Conservation (phyloP, 768 basidiomycete species). For the Naematelia aurantialba region DNA sequence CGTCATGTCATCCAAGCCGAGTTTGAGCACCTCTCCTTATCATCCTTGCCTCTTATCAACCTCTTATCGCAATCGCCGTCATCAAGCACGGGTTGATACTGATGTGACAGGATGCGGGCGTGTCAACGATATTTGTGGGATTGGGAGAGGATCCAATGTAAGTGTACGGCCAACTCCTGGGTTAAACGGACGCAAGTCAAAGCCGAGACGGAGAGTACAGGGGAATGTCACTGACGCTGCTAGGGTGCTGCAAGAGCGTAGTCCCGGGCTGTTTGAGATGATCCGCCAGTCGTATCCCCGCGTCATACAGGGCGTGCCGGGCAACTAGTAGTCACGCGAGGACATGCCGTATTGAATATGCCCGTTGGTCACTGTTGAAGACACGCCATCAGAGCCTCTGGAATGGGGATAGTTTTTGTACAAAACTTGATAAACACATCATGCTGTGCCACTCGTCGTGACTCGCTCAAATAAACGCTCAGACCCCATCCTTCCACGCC, state of each 20-base stretch:
- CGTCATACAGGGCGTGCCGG: conserved; percentile 63
- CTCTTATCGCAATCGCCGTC: too few species aligned
- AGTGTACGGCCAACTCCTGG: conserved; percentile 15
- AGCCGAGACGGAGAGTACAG: conserved; percentile 1
- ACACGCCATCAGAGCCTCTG: neutral
- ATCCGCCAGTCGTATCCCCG: conserved; percentile 67
- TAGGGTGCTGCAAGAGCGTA: conserved; percentile 63
- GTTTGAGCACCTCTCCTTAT: too few species aligned
- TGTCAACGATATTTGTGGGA: conserved; percentile 86
- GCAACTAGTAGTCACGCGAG: conserved; percentile 1
- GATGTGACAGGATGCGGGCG: conserved; percentile 62
- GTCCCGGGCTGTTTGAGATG: conserved; percentile 64
- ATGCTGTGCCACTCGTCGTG: too few species aligned
- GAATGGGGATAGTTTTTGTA: neutral
- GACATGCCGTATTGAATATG: too few species aligned
- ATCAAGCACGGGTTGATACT: conserved; percentile 3
- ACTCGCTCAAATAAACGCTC: too few species aligned
- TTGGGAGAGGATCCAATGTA: conserved; percentile 74
- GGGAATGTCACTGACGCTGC: neutral
- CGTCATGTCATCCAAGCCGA: neutral
- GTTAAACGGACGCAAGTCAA: too few species aligned
- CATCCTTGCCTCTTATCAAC: too few species aligned
- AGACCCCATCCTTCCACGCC: conserved; percentile 47
- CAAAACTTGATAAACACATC: neutral
- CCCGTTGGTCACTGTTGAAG: too few species aligned